Evolutionary conservation across 345 rosid species (phyloP).

Genomic region (Syzygium aqueum): DNA sequence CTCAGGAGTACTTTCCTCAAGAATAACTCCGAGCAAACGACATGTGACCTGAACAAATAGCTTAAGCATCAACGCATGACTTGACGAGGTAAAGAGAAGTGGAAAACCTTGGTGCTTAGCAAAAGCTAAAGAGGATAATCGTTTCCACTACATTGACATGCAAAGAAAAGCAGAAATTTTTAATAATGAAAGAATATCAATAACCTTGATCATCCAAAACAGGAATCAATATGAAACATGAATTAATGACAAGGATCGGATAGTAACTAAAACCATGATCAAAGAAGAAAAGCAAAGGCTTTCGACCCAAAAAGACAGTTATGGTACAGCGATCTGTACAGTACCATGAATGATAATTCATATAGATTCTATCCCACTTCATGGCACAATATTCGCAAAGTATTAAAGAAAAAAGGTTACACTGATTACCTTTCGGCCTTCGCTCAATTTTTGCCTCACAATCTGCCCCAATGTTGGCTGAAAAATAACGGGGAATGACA

Average conservation of each 20-base stretch:
- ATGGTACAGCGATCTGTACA: not conserved
- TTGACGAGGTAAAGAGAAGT: not conserved
- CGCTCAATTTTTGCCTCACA: constrained; percentile 81
- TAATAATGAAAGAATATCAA: not conserved
- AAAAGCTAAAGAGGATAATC: not conserved
- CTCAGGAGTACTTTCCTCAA: constrained; percentile 86
- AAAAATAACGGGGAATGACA: not conserved
- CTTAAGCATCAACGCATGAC: not conserved
- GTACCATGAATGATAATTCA: not conserved
- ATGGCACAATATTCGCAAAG: not conserved
- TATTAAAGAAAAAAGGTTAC: not conserved
- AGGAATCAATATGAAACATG: not conserved
- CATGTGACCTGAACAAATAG: constrained; percentile 60
- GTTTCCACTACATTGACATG: not conserved
- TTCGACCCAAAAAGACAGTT: not conserved
- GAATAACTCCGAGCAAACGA: constrained; percentile 80
- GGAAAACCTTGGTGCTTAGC: not conserved
- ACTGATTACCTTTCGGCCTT: constrained; percentile 72
- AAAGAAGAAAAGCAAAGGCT: not conserved
- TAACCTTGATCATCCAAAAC: not conserved
- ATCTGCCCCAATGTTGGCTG: constrained; percentile 82
- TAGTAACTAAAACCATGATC: not conserved
- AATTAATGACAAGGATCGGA: not conserved
- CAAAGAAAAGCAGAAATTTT: not conserved
- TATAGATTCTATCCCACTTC: not conserved